Conservation (phyloP, 2,329 filamentous ascomycete genomes). For the Pezicula rhizophila region DNA sequence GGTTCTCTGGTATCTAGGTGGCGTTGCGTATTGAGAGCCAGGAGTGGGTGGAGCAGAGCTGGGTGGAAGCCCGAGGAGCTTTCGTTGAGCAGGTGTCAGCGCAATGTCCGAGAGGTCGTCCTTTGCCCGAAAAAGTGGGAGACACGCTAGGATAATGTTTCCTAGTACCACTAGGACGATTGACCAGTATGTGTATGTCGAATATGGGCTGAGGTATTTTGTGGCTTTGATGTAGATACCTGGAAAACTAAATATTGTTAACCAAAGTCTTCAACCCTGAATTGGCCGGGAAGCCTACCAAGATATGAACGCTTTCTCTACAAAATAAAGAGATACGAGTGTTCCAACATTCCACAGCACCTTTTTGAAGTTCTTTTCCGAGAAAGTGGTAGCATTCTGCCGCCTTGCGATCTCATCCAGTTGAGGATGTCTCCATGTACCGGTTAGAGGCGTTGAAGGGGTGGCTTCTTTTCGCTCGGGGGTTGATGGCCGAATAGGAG, state of each 20-base stretch:
- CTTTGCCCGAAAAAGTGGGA: constrained; percentile 64
- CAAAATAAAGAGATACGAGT: constrained; percentile 41
- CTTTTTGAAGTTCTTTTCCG: constrained; percentile 65
- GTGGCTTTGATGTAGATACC: constrained; percentile 13
- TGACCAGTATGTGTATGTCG: constrained; percentile 32
- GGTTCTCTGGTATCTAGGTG: constrained; percentile 78
- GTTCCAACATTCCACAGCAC: constrained; percentile 62
- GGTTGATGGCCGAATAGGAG: constrained; percentile 19
- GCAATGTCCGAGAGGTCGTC: constrained; percentile 86
- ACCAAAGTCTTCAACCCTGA: constrained; percentile 1
- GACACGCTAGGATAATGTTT: constrained; percentile 66
- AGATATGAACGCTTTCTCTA: constrained; percentile 30
- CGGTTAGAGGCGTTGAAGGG: constrained; percentile 37
- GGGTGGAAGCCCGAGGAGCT: constrained; percentile 74
- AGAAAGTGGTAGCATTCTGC: constrained; percentile 72
- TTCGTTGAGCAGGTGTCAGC: constrained; percentile 81
- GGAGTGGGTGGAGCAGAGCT: constrained; percentile 58
- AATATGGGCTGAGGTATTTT: constrained; percentile 18
- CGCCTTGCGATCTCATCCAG: constrained; percentile 81
- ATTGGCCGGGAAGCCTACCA: constrained; percentile 11
- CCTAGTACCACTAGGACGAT: constrained; percentile 54
- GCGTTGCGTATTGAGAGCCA: constrained; percentile 71
- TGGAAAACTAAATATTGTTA: constrained; percentile 21
- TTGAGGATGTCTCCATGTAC: constrained; percentile 86
- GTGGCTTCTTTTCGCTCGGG: constrained; percentile 12